Evolutionary conservation across 805 yeast genomes (phyloP).

Genomic region (Jamesozyma hellenica): DNA sequence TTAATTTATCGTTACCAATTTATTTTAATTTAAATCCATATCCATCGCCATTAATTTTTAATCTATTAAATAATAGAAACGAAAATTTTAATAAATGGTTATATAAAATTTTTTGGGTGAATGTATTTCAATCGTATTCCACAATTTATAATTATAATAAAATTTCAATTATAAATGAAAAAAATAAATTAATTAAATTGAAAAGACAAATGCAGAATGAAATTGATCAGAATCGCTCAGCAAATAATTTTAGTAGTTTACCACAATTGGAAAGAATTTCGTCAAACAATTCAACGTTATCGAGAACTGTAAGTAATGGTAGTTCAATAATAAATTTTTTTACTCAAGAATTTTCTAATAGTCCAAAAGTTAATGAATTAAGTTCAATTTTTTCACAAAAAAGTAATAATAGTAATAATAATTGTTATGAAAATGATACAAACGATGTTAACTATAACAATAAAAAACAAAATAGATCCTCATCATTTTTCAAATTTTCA

Average conservation of each 20-base stretch:
- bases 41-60: conserved; percentile 7
- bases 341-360: conserved; percentile 4
- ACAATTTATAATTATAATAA: conserved; percentile 2
- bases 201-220: conserved; percentile 2
- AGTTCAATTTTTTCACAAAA: background rate
- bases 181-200: background rate
- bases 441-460: conserved; percentile 2
- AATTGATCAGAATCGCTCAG: background rate
- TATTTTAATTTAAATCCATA: conserved; percentile 6
- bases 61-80: conserved; percentile 6
- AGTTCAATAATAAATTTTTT: conserved; percentile 16
- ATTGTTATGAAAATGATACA: conserved; percentile 3
- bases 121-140: conserved; percentile 22
- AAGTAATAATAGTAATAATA: conserved; percentile 1
- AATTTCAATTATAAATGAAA: background rate
- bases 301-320: conserved; percentile 24
- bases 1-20: conserved; percentile 9
- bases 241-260: conserved; percentile 9
- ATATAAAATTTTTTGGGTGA: conserved; percentile 21
- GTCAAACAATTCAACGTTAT: conserved; percentile 20
- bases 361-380: background rate
- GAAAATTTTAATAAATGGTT: conserved; percentile 15
- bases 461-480: conserved; percentile 3
- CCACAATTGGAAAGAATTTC: conserved; percentile 24
- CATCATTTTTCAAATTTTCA: conserved; percentile 31